Evolutionary conservation across 2,329 filamentous ascomycete species (phyloP), one percentile per base, ranked within the genome.

Genomic region (Rutstroemia sp.): DNA sequence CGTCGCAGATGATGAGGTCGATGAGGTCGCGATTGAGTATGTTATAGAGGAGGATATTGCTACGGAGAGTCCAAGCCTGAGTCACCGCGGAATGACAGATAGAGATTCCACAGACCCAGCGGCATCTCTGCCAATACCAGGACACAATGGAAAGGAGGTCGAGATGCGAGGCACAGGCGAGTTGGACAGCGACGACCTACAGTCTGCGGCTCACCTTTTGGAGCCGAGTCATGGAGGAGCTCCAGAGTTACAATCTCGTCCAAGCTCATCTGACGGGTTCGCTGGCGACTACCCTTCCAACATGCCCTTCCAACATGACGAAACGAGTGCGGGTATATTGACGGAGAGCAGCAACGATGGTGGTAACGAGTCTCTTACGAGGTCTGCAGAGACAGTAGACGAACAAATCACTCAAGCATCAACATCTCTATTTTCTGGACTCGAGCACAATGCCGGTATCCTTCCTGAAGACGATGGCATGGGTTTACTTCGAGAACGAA

Each of bases 401-500:
- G 55, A 61, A 51, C 60, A 58, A 10, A 61, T 61, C 21, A 67
- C 63, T n/a, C 53, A 55, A 36, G 65, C 65, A 34, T 54, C 40
- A 16, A 44, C 54, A 21, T 45, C 57, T 12, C 48, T 55, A 21
- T 57, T 42, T 12, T 56, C 58, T 38, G 56, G 56, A 3, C 60
- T 48, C 42, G 61, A 60, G 23, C 59, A 61, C 3, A 62, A 63
- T 19, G 63, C 61, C 44, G 60, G 57, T 36, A 65, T 67, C 14
- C 56, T 70, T 12, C 88, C 88, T 1, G 89, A 86, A 67, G 87
- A 92, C 66, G 89, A 94, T 75, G 89, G 89, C 46, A 92, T 89
- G 85, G 76, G 79, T 17, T 71, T 73, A 54, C 70, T 92, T 64
- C 78, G 89, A 64, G 77, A 74, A 61, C 82, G 81, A 60, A 90